Base-by-base conservation (phyloP, 257 asterid species). In the Capsicum pubescens region DNA sequence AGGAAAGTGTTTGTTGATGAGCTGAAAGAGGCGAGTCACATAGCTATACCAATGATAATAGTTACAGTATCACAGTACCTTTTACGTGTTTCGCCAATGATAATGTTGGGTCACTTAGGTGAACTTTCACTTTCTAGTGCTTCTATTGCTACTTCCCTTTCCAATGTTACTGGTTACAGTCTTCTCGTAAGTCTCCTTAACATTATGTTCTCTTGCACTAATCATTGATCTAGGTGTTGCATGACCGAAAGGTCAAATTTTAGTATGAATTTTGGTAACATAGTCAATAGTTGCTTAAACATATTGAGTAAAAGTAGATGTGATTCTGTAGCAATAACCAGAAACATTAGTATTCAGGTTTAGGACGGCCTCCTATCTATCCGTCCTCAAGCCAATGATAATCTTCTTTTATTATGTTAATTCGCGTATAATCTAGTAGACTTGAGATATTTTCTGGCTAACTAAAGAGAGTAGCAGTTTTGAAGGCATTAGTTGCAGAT, bases 1-100 rank as follows among this genome's bases (percentile, higher is more conserved):
- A 70, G 93, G 84, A 46, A 60, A 78, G 44, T 36, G 61, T 66
- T 81, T 10, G 82, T 82, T 8, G 89, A 83, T 13, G 98, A 93
- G 72, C 26, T 90, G 66, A 94, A 88, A 64, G 90, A 90, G 67
- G 94, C 91, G 44, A 89, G 78, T 42, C 55, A 82, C 11, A 88
- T 94, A 61, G 98, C 98, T 21, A 8, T 92, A 69, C 98, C 98
- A 4, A 93, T 93, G 96, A 89, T 94, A 11, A 86, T 92, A 2
- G 94, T 92, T 26, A 87, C 93, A 0, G 66, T 92, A 1, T 87
- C 92, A 0, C 97, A 94, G 86, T 92, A 88, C 84, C 88, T 94
- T 52, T 44, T 87, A 80, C 90, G 94, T 0, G 88, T 79, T 6
- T 87, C 92, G 3, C 92, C 98, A 3, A 77, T 94, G 48, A 90